phyloP scores from a whole-genome alignment of 1,139 yeast species.

The Yamadazyma friedrichii region DNA sequence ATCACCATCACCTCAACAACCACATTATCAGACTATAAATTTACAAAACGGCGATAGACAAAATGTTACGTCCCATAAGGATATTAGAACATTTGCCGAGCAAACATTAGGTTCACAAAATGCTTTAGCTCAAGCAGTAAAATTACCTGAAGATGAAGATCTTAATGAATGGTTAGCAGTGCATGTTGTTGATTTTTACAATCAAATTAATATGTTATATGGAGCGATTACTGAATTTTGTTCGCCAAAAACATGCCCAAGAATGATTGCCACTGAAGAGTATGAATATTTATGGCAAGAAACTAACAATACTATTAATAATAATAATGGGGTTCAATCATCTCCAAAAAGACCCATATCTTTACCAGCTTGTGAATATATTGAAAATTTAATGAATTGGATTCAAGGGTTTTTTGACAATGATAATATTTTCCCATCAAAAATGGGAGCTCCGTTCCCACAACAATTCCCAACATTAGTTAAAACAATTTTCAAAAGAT shows the following conservation, averaged over 20 bases:
- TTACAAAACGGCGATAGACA: conserved; percentile 24
- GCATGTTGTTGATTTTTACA: conserved; percentile 86
- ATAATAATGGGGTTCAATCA: conserved; percentile 47
- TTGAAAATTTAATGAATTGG: conserved; percentile 93
- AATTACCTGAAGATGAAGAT: conserved; percentile 91
- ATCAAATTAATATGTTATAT: conserved; percentile 94
- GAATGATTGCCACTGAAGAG: conserved; percentile 96
- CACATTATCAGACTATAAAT: conserved; percentile 28
- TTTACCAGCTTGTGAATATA: conserved; percentile 90
- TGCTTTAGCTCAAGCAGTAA: conserved; percentile 87
- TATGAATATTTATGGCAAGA: conserved; percentile 98
- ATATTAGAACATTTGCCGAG: conserved; percentile 82
- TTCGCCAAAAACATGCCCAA: conserved; percentile 87
- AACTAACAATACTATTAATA: conserved; percentile 45
- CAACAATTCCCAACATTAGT: conserved; percentile 70
- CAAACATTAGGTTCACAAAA: conserved; percentile 93
- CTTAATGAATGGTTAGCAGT: conserved; percentile 95
- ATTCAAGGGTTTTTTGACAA: conserved; percentile 87
- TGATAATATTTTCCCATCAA: conserved; percentile 85
- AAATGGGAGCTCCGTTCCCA: conserved; percentile 83
- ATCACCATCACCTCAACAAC: conserved; percentile 16
- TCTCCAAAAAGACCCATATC: conserved; percentile 50
- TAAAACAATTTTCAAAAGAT: conserved; percentile 81
- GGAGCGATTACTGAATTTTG: conserved; percentile 97
- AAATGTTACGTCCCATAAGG: conserved; percentile 60